Evolutionary conservation across 352 stramenopile species (phyloP).

Genomic region (Saprolegnia diclina): DNA sequence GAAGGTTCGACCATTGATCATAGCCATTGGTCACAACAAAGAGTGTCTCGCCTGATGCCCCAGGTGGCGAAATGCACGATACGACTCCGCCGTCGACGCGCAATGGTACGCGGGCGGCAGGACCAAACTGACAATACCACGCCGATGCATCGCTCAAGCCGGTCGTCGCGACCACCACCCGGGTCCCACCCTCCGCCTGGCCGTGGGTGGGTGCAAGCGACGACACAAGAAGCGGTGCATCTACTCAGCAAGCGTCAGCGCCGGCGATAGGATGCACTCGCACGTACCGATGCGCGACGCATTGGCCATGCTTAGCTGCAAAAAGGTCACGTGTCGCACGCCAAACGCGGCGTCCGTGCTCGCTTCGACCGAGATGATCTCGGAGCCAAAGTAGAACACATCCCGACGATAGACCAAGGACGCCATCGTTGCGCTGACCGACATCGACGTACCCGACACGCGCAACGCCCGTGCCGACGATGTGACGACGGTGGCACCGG

Average conservation of each 20-base stretch:
- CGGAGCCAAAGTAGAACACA: background rate
- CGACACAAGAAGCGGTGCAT: background rate
- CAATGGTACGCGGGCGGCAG: slow-evolving; percentile 1
- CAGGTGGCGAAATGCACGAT: background rate
- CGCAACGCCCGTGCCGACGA: background rate
- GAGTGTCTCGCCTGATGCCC: background rate
- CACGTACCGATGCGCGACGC: background rate
- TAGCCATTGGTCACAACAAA: slow-evolving; percentile 19
- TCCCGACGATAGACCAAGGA: background rate
- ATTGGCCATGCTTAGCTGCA: background rate
- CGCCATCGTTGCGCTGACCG: background rate
- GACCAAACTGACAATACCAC: slow-evolving; percentile 34
- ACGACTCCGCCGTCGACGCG: background rate
- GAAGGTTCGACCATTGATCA: slow-evolving; percentile 14
- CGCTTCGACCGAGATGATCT: background rate
- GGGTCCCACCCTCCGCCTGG: slow-evolving; percentile 17
- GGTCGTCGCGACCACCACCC: slow-evolving; percentile 25
- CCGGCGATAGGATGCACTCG: background rate
- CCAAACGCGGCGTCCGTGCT: background rate
- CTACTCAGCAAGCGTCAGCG: background rate
- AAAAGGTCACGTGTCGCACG: background rate
- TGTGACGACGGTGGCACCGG: slow-evolving; percentile 29
- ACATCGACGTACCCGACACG: background rate
- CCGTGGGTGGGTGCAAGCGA: slow-evolving; percentile 24
- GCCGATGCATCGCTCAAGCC: slow-evolving; percentile 17